phyloP scores from a whole-genome alignment of 192 early-diverging fungal genomes.

The Backusella psychrophila region DNA sequence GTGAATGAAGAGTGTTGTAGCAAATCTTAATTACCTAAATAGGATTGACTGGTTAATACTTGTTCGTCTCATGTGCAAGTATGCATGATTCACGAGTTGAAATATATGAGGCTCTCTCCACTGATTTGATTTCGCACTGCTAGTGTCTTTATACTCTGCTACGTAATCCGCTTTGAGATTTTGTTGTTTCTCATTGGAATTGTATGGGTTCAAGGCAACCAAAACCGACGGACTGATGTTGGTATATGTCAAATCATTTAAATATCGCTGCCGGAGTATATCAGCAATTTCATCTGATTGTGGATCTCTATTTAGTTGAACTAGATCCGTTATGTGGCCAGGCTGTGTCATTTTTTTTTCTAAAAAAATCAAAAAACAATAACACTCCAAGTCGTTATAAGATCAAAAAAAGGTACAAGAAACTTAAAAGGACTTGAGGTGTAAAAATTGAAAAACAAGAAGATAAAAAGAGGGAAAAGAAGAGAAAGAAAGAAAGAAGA shows the following conservation, averaged over 20 bases:
- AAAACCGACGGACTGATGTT: conserved; percentile 58
- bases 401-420: background rate
- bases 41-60: conserved; percentile 55
- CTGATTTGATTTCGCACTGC: conserved; percentile 39
- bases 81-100: conserved; percentile 74
- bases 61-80: conserved; percentile 74
- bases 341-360: conserved; percentile 2
- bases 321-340: conserved; percentile 14
- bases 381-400: background rate
- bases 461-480: conserved; percentile 3
- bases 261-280: conserved; percentile 52
- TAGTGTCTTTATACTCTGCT: conserved; percentile 58
- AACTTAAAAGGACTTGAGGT: background rate
- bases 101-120: conserved; percentile 73
- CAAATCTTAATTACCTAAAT: conserved; percentile 30
- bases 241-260: conserved; percentile 52
- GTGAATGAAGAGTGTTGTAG: background rate
- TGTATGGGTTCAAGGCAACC: conserved; percentile 58
- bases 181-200: conserved; percentile 32
- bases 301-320: conserved; percentile 8
- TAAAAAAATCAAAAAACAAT: background rate
- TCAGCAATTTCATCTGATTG: conserved; percentile 36
- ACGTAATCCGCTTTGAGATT: conserved; percentile 62
- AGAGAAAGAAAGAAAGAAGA: conserved; percentile 8
- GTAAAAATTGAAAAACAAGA: background rate